Base-by-base conservation (phyloP, 169 alveolate genomes). In the Plasmodium gallinaceum region DNA sequence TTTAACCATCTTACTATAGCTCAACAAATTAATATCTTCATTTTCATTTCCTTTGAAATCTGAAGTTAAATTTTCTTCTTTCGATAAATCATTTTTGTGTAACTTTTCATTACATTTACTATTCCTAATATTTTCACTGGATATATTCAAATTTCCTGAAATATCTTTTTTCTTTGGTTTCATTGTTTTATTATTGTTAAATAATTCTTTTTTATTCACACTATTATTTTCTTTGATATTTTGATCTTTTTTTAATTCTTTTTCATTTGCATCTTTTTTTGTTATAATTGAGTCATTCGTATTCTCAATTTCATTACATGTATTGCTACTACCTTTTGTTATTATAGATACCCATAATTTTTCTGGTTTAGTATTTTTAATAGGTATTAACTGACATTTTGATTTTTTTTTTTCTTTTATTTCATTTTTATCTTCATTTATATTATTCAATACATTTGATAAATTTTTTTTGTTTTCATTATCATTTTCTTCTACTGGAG, bases 261-360 rank as follows among this genome's bases (percentile, higher is more conserved):
- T 58, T 26, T n/a, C 32, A 54, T n/a, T 78, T 37, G 1, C 78
- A 54, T 54, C 70, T 37, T 46, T 78, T 65, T 65, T 78, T 20
- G 73, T 48, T 57, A 24, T 9, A 43, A 66, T 18, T n/a, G 61
- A 62, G 51, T 51, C 14, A 48, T 78, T 76, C 54, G 14, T 42
- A 24, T 78, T 78, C 48, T 78, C 78, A 60, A 58, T 74, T 12
- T 64, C 51, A 37, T 76, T 32, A 3, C n/a, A n/a, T n/a, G 51
- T 7, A 48, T 1, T 73, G 5, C n/a, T n/a, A 65, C 20, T 65
- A 26, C 89, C 89, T 64, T 78, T 78, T 5, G 89, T 78, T 18
- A 78, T 78, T 26, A 78, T 68, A 0, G 89, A 78, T 65, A 78
- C 78, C 89, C 89, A 78, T 39, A 65, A 57, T 22, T 78, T 78